Evolutionary conservation across 192 early-diverging fungal species (phyloP).

Genomic region (Gryganskiella cystojenkinii): DNA sequence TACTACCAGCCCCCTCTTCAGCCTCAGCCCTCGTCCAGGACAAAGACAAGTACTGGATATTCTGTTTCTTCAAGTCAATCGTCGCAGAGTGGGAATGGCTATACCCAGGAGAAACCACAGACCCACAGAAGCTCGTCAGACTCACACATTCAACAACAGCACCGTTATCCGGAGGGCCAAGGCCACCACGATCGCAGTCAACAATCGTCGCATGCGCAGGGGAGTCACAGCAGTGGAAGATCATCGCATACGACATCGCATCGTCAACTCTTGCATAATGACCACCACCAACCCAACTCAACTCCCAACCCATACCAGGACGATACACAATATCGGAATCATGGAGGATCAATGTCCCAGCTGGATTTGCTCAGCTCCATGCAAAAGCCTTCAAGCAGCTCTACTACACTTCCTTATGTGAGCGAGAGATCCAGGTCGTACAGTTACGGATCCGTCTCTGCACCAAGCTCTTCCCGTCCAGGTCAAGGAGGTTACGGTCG

Average conservation of each 20-base stretch:
- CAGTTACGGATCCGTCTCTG: slow-evolving; percentile 16
- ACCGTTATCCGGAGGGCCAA: too few relatives aligned
- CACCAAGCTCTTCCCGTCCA: neutral
- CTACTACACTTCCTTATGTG: neutral
- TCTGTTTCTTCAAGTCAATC: neutral
- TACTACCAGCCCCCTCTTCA: neutral
- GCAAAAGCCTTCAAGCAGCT: neutral
- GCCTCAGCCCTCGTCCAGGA: neutral
- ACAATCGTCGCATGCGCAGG: too few relatives aligned
- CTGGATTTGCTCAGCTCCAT: slow-evolving; percentile 19
- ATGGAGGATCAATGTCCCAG: slow-evolving; percentile 27
- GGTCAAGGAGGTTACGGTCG: too few relatives aligned
- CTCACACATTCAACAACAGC: too few relatives aligned
- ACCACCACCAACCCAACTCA: neutral
- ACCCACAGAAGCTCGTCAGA: too few relatives aligned
- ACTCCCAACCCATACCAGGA: neutral
- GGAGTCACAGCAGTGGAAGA: too few relatives aligned
- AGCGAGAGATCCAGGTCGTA: slow-evolving; percentile 17
- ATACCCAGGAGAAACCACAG: too few relatives aligned
- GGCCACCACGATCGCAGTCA: too few relatives aligned
- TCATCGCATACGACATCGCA: neutral
- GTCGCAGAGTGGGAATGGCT: neutral
- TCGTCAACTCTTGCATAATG: neutral
- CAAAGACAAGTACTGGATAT: slow-evolving; percentile 18
- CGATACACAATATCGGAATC: slow-evolving; percentile 5